Evolutionary conservation across 345 rosid species (phyloP).

Genomic region (Lagerstroemia speciosa): DNA sequence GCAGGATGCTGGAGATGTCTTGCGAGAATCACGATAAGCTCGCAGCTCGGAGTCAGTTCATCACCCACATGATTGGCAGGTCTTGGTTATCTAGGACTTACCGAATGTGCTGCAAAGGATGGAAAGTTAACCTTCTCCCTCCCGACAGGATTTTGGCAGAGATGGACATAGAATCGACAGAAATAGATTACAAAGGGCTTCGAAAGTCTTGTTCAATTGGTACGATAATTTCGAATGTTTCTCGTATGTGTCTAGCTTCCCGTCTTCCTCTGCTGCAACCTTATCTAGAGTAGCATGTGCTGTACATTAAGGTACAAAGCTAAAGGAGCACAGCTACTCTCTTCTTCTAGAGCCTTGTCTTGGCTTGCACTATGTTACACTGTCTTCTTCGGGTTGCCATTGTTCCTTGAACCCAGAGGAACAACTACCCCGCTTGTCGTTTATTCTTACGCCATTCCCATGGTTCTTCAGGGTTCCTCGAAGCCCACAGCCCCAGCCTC

Average conservation of each 20-base stretch:
- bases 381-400: background rate
- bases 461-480: constrained; percentile 63
- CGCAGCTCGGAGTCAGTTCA: constrained; percentile 51
- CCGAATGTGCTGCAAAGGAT: background rate
- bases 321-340: background rate
- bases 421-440: constrained; percentile 17
- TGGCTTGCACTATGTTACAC: background rate
- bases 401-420: background rate
- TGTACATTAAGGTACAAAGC: background rate
- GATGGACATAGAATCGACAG: constrained; percentile 35
- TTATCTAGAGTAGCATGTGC: background rate
- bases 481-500: constrained; percentile 71
- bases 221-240: constrained; percentile 1
- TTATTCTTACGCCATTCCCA: constrained; percentile 82
- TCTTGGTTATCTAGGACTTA: background rate
- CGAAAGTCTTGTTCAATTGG: constrained; percentile 30
- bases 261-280: too few relatives aligned
- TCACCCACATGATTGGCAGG: constrained; percentile 51
- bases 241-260: too few relatives aligned
- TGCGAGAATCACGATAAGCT: constrained; percentile 47
- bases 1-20: constrained; percentile 66
- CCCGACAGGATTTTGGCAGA: constrained; percentile 25
- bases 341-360: background rate
- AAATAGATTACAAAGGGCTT: constrained; percentile 36
- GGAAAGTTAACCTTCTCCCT: background rate